Percentiles rank a stretch among this genome's conserved stretches.
These are phyloP conservation scores for Lecanosticta acicola DNA, from an alignment of 2,329 filamentous ascomycete species.

Conservation along the genomic window DNA sequence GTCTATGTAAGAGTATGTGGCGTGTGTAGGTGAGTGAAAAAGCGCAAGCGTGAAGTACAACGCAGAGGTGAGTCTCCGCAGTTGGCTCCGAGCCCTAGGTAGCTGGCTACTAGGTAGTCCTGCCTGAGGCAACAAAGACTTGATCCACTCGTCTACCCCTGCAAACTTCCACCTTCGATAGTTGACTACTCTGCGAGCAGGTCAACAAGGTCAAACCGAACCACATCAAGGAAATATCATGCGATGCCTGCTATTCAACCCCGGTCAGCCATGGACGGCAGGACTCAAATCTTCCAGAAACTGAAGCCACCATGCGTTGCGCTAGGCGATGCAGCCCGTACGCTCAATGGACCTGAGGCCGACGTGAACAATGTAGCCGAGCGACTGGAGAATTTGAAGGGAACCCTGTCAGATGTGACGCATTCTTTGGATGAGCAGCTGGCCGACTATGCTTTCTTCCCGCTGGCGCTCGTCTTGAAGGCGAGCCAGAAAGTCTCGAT, in stretches of 20 bases:
- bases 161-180: no score
- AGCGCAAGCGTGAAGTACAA: background rate
- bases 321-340: slow-evolving; percentile 51
- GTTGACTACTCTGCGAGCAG: no score
- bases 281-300: slow-evolving; percentile 42
- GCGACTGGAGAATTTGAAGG: slow-evolving; percentile 44
- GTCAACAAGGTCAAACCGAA: no score
- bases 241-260: background rate
- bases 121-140: no score
- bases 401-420: slow-evolving; percentile 33
- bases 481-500: slow-evolving; percentile 66
- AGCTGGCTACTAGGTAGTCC: no score
- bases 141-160: no score
- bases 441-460: slow-evolving; percentile 93
- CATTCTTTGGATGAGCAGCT: slow-evolving; percentile 66
- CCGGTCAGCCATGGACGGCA: slow-evolving; percentile 23
- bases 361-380: slow-evolving; percentile 44
- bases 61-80: background rate
- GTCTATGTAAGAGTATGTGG: background rate
- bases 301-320: slow-evolving; percentile 56
- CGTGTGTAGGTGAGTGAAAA: background rate
- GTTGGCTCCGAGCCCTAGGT: no score
- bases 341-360: slow-evolving; percentile 40
- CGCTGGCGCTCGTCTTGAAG: slow-evolving; percentile 79
- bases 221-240: background rate